Evolutionary conservation across 2,329 filamentous ascomycete species (phyloP).

Genomic region (Spiromastix sp.): DNA sequence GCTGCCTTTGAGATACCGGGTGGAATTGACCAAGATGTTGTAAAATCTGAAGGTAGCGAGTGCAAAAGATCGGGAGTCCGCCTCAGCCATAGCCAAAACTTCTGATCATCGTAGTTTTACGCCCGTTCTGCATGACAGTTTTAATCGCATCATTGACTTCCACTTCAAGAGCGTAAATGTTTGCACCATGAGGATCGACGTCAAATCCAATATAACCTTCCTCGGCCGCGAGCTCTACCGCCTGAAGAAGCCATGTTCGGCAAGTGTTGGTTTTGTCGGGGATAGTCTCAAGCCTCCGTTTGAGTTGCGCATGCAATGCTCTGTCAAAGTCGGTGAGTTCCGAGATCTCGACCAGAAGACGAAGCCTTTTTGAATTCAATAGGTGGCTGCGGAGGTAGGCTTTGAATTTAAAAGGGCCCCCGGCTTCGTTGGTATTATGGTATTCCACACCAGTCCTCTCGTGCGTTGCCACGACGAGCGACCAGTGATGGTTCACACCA

Average conservation of each 20-base stretch:
- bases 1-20: too few species aligned
- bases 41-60: neutral
- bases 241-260: constrained; percentile 6
- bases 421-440: constrained; percentile 7
- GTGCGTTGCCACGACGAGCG: constrained; percentile 5
- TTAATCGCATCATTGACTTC: too few species aligned
- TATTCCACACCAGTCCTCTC: constrained; percentile 7
- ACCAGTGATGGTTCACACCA: constrained; percentile 2
- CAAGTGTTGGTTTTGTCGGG: constrained; percentile 2
- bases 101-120: too few species aligned
- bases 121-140: too few species aligned
- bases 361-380: constrained; percentile 5
- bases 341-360: constrained; percentile 4
- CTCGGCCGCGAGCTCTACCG: constrained; percentile 1
- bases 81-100: neutral
- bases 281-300: neutral
- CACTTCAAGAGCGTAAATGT: too few species aligned
- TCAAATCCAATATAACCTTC: constrained; percentile 4
- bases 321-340: constrained; percentile 3
- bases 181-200: too few species aligned
- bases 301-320: constrained; percentile 3
- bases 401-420: constrained; percentile 2
- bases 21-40: too few species aligned
- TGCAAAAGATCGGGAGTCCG: neutral
- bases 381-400: constrained; percentile 1